Percentiles rank a stretch among this genome's conserved stretches.
These are phyloP conservation scores for Cercospora sesami DNA, from an alignment of 2,329 filamentous ascomycete genomes.

Conservation along the genomic window DNA sequence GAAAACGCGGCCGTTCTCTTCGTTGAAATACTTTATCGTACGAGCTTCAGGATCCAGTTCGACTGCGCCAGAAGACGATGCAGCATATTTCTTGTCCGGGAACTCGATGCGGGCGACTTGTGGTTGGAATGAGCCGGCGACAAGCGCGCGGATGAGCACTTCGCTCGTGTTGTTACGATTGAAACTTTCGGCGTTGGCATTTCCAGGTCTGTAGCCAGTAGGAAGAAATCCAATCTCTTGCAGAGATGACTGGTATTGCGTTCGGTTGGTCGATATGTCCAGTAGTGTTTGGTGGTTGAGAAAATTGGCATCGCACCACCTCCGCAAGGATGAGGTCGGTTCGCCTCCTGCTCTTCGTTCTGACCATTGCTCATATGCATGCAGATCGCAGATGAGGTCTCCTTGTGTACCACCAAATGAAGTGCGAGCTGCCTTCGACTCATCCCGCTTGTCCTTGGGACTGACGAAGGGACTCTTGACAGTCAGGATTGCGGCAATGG, in stretches of 20 bases:
- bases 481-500: conserved; percentile 89
- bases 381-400: conserved; percentile 82
- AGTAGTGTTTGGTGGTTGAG: conserved; percentile 78
- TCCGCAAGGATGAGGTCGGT: conserved; percentile 62
- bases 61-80: conserved; percentile 82
- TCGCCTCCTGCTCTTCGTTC: conserved; percentile 60
- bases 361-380: conserved; percentile 81
- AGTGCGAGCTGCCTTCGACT: conserved; percentile 73
- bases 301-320: conserved; percentile 84
- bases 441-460: conserved; percentile 77
- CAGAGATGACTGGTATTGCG: conserved; percentile 82
- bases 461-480: conserved; percentile 83
- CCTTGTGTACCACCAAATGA: conserved; percentile 75
- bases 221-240: conserved; percentile 78
- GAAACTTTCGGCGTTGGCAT: conserved; percentile 36
- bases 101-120: conserved; percentile 91
- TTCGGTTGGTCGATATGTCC: conserved; percentile 83
- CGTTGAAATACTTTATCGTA: conserved; percentile 89
- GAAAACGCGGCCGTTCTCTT: conserved; percentile 81
- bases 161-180: conserved; percentile 53
- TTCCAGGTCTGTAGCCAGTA: conserved; percentile 33
- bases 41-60: conserved; percentile 90
- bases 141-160: conserved; percentile 49
- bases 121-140: conserved; percentile 60
- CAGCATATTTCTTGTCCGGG: conserved; percentile 92